These are phyloP conservation scores for Mimosa bimucronata DNA, from an alignment of 306 rosid genomes.

Conservation along the genomic window DNA sequence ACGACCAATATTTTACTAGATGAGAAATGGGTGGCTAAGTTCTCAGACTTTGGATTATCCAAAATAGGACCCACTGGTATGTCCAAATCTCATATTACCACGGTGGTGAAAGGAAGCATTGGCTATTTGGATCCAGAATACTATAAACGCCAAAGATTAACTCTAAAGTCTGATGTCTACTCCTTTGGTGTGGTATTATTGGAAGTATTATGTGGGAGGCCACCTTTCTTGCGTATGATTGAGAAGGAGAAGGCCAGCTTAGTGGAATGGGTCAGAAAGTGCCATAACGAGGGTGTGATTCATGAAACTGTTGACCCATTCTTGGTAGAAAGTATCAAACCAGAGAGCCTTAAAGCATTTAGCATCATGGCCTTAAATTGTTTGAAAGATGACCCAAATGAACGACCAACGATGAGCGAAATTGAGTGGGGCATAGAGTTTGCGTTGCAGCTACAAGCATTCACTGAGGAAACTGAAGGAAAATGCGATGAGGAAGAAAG, in stretches of 20 bases:
- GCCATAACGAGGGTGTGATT: neutral
- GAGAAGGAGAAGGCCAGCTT: neutral
- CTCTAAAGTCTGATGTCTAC: constrained; percentile 37
- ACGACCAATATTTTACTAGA: constrained; percentile 32
- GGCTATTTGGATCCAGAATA: constrained; percentile 12
- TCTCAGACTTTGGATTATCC: neutral
- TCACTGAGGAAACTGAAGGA: neutral
- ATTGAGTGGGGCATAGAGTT: neutral
- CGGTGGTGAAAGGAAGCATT: neutral
- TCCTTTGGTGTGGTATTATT: constrained; percentile 45
- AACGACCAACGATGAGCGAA: neutral
- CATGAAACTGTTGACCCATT: neutral
- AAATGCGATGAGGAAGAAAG: neutral
- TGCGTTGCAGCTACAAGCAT: neutral
- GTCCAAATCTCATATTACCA: neutral
- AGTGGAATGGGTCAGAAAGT: neutral
- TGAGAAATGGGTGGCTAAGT: neutral
- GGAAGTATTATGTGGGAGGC: constrained; percentile 36
- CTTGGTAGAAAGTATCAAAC: neutral
- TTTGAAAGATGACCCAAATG: neutral
- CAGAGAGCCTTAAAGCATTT: neutral
- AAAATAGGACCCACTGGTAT: constrained; percentile 12
- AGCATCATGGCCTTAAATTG: neutral
- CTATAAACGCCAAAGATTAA: neutral
- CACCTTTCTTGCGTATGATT: neutral